phyloP scores from a whole-genome alignment of 2,329 filamentous ascomycete genomes.

The Aspergillus niger region DNA sequence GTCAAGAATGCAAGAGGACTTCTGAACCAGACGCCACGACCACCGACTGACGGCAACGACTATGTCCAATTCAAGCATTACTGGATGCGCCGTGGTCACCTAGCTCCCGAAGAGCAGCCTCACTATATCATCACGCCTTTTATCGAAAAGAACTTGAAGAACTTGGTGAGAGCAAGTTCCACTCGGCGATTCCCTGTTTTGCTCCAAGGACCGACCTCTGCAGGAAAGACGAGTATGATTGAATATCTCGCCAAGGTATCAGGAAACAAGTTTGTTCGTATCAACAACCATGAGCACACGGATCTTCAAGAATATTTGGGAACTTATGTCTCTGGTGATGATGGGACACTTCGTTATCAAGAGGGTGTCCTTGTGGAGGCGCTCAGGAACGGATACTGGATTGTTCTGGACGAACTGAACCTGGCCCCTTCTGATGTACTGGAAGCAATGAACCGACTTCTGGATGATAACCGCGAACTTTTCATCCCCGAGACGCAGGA shows the following conservation, averaged over 20 bases:
- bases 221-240: constrained; percentile 99
- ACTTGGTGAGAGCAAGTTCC: constrained; percentile 89
- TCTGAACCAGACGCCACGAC: constrained; percentile 74
- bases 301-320: constrained; percentile 97
- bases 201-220: constrained; percentile 94
- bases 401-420: constrained; percentile 96
- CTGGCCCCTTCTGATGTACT: constrained; percentile 95
- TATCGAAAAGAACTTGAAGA: constrained; percentile 90
- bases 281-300: constrained; percentile 99
- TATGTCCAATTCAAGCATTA: constrained; percentile 89
- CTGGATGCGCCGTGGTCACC: constrained; percentile 79
- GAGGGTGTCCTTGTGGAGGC: constrained; percentile 93
- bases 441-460: constrained; percentile 88
- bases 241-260: constrained; percentile 96
- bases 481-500: constrained; percentile 97
- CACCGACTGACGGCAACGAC: constrained; percentile 71
- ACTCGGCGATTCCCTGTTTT: constrained; percentile 90
- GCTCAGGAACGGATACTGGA: constrained; percentile 92
- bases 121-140: constrained; percentile 98
- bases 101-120: constrained; percentile 67
- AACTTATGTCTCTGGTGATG: constrained; percentile 82
- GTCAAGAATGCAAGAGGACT: constrained; percentile 70
- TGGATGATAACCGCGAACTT: constrained; percentile 95
- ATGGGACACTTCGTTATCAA: constrained; percentile 85
- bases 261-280: constrained; percentile 94